Evolutionary conservation across 1,284 basidiomycete genomes (phyloP), one percentile per base, ranked within the genome.

Genomic region (Heliocybe sulcata): DNA sequence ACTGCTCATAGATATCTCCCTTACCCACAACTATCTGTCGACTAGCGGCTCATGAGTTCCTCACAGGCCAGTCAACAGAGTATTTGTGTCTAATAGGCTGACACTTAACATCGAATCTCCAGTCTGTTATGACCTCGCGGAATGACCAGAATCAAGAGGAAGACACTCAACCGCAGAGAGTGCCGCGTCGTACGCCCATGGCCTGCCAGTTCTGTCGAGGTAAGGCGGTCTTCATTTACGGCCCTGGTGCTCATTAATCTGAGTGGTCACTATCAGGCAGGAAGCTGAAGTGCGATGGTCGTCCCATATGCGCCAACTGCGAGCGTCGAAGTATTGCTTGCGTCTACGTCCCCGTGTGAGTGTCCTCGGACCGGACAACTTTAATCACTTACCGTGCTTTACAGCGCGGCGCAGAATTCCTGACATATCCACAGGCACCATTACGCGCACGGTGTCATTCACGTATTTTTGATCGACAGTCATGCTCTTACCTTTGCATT

Each of bases 171-270:
- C 47, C 22, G 22, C 47, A 49, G 20, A 59, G 58, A 48, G 55
- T 56, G 8, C 58, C 58, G 2, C 55, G 55, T 27, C 55, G 58
- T 33, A 59, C 58, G 16, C 58, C 58, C 14, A 59, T 59, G 58
- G 58, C 58, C 16, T 59, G 58, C 38, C 55, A 54, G 20, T 59
- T 59, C 53, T 59, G 58, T 52, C 55, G 58, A 58, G 58, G 58
- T 59, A 49, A n/a, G 27, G 51, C 6, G 16, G 14, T 22, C n/a
- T n/a, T 6, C 2, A n/a, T 49, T 12, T 6, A 11, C 16, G 22
- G 26, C 26, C 33, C 55, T 47, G 42, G 29, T 52, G n/a, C 26
- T 52, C 23, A 26, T 11, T 55, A 9, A 35, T 35, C 38, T 52
- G 20, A 25, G 38, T 3, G 11, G 42, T 26, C 27, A 52, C 8